A percentile compares a stretch with the other conserved stretches of the same genome.
These are phyloP conservation scores for Geranium rotundifolium DNA, from an alignment of 345 rosid species.

Conservation along the genomic window DNA sequence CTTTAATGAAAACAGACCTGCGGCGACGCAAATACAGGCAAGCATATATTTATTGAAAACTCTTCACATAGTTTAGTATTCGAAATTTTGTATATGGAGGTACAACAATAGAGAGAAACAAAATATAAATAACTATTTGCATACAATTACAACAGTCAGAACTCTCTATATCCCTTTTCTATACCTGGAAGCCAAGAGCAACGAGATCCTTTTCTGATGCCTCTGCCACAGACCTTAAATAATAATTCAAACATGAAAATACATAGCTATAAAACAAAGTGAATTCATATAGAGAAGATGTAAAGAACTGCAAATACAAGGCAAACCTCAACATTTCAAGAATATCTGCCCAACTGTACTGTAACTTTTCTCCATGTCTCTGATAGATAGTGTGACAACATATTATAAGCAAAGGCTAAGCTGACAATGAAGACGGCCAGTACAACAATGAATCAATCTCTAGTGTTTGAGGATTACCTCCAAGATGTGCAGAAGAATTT, in stretches of 20 bases:
- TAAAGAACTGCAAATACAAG: conserved; percentile 5
- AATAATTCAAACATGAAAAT: conserved; percentile 9
- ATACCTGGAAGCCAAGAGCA: conserved; percentile 91
- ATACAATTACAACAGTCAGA: neutral
- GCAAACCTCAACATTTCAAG: conserved; percentile 85
- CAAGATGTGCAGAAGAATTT: conserved; percentile 88
- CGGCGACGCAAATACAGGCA: neutral
- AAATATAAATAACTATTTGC: neutral
- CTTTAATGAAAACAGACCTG: too few relatives aligned
- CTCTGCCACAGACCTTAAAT: conserved; percentile 78
- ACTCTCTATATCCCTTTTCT: conserved; percentile 12
- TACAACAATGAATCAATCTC: conserved; percentile 4
- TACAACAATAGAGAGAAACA: neutral
- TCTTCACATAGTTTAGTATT: neutral
- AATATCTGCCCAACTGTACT: conserved; percentile 77
- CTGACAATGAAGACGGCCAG: conserved; percentile 1
- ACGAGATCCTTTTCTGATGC: conserved; percentile 89
- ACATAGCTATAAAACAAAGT: neutral
- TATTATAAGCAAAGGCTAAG: conserved; percentile 8
- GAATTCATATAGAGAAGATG: neutral
- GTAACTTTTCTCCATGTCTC: conserved; percentile 89
- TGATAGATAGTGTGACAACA: conserved; percentile 19
- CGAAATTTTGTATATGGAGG: neutral
- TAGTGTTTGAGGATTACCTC: conserved; percentile 46
- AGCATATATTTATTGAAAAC: too few relatives aligned